Evolutionary conservation across 1,284 basidiomycete species (phyloP).

Genomic region (Leccinum pachyderme): DNA sequence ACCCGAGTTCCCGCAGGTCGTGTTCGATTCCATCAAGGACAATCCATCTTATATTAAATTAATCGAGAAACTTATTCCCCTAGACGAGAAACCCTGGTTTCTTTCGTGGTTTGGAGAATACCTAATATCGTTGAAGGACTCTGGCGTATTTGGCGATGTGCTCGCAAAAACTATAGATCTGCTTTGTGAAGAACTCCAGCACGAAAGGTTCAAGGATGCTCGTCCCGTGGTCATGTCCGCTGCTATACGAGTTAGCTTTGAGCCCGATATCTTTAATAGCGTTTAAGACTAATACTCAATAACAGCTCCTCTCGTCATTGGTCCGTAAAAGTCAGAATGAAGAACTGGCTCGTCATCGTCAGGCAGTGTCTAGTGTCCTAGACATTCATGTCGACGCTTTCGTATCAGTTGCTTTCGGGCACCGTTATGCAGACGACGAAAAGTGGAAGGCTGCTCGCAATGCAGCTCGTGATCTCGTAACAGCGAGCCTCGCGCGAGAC

Average conservation of each 20-base stretch:
- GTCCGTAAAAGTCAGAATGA: slow-evolving; percentile 36
- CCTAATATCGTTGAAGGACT: slow-evolving; percentile 51
- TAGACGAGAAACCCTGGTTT: slow-evolving; percentile 43
- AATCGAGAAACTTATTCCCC: slow-evolving; percentile 40
- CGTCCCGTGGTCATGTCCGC: slow-evolving; percentile 59
- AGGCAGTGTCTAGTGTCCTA: slow-evolving; percentile 41
- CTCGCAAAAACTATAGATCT: slow-evolving; percentile 69
- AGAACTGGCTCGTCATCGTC: slow-evolving; percentile 30
- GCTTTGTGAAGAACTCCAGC: slow-evolving; percentile 75
- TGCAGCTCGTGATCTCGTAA: slow-evolving; percentile 48
- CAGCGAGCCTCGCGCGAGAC: slow-evolving; percentile 44
- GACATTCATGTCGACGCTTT: slow-evolving; percentile 60
- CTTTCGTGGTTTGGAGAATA: slow-evolving; percentile 59
- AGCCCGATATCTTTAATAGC: not conserved
- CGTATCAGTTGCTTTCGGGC: slow-evolving; percentile 59
- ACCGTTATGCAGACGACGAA: slow-evolving; percentile 37
- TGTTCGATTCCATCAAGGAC: slow-evolving; percentile 81
- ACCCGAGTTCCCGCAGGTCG: slow-evolving; percentile 66
- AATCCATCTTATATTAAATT: slow-evolving; percentile 61
- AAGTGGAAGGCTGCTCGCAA: slow-evolving; percentile 51
- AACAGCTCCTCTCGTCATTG: slow-evolving; percentile 28
- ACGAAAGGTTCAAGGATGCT: slow-evolving; percentile 60
- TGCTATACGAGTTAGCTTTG: slow-evolving; percentile 57
- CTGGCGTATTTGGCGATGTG: slow-evolving; percentile 58
- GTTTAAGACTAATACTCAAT: slow-evolving; percentile 16